Percentiles rank a stretch among this genome's conserved stretches.
Evolutionary conservation across 768 basidiomycete species (phyloP).

Genomic region (Cystobasidium onofrii): DNA sequence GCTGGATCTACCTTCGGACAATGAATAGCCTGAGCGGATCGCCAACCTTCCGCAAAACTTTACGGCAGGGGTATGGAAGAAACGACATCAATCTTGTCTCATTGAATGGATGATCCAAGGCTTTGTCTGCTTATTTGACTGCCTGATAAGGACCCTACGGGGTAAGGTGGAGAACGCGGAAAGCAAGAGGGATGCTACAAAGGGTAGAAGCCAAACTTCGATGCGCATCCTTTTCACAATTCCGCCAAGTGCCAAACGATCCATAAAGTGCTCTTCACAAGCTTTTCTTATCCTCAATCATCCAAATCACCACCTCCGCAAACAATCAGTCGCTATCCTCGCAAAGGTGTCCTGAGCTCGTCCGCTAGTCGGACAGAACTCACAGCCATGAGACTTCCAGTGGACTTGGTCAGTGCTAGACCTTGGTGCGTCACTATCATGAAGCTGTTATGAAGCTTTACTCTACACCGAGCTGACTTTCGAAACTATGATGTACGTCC

Average conservation of each 20-base stretch:
- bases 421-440: constrained; percentile 4
- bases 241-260: too few relatives aligned
- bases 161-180: neutral
- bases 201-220: neutral
- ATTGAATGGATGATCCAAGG: too few relatives aligned
- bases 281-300: neutral
- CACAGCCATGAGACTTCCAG: neutral
- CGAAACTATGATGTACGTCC: neutral
- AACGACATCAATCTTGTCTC: too few relatives aligned
- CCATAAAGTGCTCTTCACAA: neutral
- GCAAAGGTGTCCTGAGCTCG: neutral
- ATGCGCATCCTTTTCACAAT: neutral
- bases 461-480: neutral
- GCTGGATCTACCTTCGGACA: neutral
- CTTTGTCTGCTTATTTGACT: too few relatives aligned
- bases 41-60: neutral
- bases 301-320: neutral
- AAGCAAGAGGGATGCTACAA: neutral
- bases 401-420: neutral
- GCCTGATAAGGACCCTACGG: too few relatives aligned
- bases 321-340: neutral
- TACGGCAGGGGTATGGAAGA: neutral
- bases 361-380: neutral
- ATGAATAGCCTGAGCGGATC: neutral
- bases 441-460: neutral